A percentile compares a stretch with the other conserved stretches of the same genome.
Evolutionary conservation across 768 basidiomycete species (phyloP).

Genomic region (Panaeolus cyanescens): DNA sequence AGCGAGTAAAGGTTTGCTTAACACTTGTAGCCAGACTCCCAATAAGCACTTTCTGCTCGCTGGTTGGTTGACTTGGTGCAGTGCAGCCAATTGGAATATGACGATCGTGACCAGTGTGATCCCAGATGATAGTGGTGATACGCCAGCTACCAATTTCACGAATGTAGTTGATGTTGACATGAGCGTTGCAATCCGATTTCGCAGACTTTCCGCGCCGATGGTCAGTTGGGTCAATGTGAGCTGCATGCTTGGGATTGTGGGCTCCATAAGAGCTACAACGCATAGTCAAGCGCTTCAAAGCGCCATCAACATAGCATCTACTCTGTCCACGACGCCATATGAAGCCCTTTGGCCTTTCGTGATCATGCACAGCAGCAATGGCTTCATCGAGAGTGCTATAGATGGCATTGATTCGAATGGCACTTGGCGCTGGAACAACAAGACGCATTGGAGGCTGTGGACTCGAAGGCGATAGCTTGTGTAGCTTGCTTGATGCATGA

Average conservation of each 20-base stretch:
- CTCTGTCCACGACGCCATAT: slow-evolving; percentile 18
- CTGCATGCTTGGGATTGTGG: slow-evolving; percentile 5
- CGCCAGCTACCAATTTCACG: slow-evolving; percentile 4
- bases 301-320: slow-evolving; percentile 4
- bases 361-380: slow-evolving; percentile 7
- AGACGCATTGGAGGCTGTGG: background rate
- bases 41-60: slow-evolving; percentile 15
- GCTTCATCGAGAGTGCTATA: slow-evolving; percentile 10
- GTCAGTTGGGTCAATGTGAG: slow-evolving; percentile 20
- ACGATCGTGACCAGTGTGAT: slow-evolving; percentile 29
- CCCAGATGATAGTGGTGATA: slow-evolving; percentile 12
- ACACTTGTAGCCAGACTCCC: slow-evolving; percentile 7
- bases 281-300: slow-evolving; percentile 12
- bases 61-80: slow-evolving; percentile 16
- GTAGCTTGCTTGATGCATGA: too few species aligned
- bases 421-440: background rate
- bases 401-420: background rate
- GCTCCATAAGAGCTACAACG: slow-evolving; percentile 20
- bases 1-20: background rate
- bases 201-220: slow-evolving; percentile 13
- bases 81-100: slow-evolving; percentile 18
- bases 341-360: slow-evolving; percentile 15
- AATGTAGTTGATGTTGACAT: slow-evolving; percentile 18
- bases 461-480: too few species aligned
- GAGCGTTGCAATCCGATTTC: slow-evolving; percentile 19